phyloP scores from a whole-genome alignment of 2,329 filamentous ascomycete genomes.

The Fusarium buharicum region DNA sequence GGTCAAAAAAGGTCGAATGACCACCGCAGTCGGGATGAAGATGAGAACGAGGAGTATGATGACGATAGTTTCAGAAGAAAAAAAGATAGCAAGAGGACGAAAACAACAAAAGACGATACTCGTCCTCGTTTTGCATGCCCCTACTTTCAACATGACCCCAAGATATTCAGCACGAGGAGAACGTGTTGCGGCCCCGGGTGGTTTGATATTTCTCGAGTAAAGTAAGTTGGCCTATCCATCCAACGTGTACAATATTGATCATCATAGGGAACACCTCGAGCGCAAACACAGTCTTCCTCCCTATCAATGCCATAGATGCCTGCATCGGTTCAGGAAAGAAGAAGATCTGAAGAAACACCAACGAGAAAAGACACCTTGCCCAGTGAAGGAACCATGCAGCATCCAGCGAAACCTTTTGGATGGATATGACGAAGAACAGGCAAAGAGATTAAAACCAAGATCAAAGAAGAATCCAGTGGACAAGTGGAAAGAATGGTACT shows the following conservation, averaged over 20 bases:
- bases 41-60: slow-evolving; percentile 44
- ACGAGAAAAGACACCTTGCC: slow-evolving; percentile 29
- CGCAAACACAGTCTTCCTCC: slow-evolving; percentile 36
- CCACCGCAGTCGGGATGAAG: slow-evolving; percentile 40
- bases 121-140: slow-evolving; percentile 51
- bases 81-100: slow-evolving; percentile 51
- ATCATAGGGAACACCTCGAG: slow-evolving; percentile 40
- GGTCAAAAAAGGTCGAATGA: slow-evolving; percentile 19
- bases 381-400: slow-evolving; percentile 28
- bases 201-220: slow-evolving; percentile 36
- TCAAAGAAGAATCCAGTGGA: slow-evolving; percentile 7
- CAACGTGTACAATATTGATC: neutral
- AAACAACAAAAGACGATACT: slow-evolving; percentile 47
- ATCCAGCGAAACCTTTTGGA: slow-evolving; percentile 28
- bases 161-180: slow-evolving; percentile 34
- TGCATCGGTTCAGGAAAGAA: slow-evolving; percentile 29
- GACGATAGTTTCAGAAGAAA: slow-evolving; percentile 47
- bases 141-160: slow-evolving; percentile 51
- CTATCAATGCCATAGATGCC: slow-evolving; percentile 39
- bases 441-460: slow-evolving; percentile 32
- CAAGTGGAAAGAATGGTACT: slow-evolving; percentile 39
- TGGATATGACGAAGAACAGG: slow-evolving; percentile 42
- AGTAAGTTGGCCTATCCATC: slow-evolving; percentile 30
- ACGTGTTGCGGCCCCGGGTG: slow-evolving; percentile 44
- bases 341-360: slow-evolving; percentile 39